Evolutionary conservation across 2,329 filamentous ascomycete genomes (phyloP).

Genomic region (Amauroascus niger): DNA sequence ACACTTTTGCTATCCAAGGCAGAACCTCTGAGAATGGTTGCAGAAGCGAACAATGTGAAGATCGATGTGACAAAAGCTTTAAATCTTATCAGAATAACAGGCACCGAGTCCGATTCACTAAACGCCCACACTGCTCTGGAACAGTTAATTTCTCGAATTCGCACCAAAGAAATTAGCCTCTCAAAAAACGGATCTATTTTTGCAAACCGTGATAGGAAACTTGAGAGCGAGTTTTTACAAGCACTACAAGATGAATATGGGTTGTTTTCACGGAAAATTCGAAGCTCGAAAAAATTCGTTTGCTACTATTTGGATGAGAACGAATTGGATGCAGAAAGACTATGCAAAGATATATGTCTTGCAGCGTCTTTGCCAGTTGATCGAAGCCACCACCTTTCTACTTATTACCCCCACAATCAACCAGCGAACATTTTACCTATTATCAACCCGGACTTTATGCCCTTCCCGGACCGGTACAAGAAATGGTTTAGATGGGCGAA

Average conservation of each 20-base stretch:
- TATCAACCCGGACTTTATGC: constrained; percentile 19
- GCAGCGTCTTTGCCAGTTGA: constrained; percentile 21
- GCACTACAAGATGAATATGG: constrained; percentile 28
- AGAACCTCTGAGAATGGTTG: constrained; percentile 32
- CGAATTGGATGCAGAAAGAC: constrained; percentile 25
- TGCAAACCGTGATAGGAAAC: constrained; percentile 10
- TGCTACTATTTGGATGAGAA: constrained; percentile 30
- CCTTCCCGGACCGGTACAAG: constrained; percentile 27
- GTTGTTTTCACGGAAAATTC: constrained; percentile 23
- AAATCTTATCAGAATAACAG: constrained; percentile 31
- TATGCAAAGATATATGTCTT: constrained; percentile 29
- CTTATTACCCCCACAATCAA: constrained; percentile 28
- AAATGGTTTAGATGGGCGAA: constrained; percentile 34
- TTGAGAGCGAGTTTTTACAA: constrained; percentile 25
- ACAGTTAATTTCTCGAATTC: constrained; percentile 25
- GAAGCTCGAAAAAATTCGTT: constrained; percentile 19
- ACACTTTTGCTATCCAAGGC: constrained; percentile 27
- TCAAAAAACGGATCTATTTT: constrained; percentile 15
- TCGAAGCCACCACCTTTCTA: constrained; percentile 25
- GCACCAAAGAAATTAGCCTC: constrained; percentile 24
- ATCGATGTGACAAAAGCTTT: constrained; percentile 31
- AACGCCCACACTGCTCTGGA: constrained; percentile 28
- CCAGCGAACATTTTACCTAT: constrained; percentile 23
- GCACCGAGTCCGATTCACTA: constrained; percentile 26
- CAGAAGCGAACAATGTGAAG: constrained; percentile 27